A percentile compares a stretch with the other conserved stretches of the same genome.
These are phyloP conservation scores for Coemansia sp. DNA, from an alignment of 192 early-diverging fungal species.

Conservation along the genomic window DNA sequence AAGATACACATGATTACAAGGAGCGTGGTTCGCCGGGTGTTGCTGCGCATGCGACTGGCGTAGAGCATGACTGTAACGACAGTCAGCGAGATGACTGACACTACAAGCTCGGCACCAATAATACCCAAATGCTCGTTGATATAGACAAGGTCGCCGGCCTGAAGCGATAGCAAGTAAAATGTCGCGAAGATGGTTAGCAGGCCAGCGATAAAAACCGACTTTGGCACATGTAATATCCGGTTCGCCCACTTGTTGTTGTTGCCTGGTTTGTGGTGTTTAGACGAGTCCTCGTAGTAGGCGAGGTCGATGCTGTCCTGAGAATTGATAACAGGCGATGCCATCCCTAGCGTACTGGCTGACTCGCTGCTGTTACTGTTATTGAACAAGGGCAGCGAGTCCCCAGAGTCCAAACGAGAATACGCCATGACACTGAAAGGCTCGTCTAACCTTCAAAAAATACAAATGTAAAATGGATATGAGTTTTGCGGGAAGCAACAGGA, in stretches of 20 bases:
- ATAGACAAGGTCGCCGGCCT: conserved; percentile 56
- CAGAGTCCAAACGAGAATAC: too few species aligned
- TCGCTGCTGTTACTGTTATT: too few species aligned
- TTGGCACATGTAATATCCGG: conserved; percentile 7
- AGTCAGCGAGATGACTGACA: conserved; percentile 54
- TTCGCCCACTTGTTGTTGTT: neutral
- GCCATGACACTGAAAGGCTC: too few species aligned
- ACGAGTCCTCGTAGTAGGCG: too few species aligned
- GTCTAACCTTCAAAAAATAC: too few species aligned
- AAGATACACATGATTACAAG: conserved; percentile 14
- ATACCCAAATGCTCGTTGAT: conserved; percentile 56
- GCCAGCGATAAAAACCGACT: neutral
- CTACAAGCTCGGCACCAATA: conserved; percentile 50
- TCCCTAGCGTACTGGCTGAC: too few species aligned
- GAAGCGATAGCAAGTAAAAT: conserved; percentile 29
- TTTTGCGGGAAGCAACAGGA: too few species aligned
- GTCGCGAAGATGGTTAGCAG: conserved; percentile 6
- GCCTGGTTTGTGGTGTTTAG: neutral
- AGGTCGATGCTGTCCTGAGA: too few species aligned
- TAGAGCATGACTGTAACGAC: conserved; percentile 47
- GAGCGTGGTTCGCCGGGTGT: conserved; percentile 25
- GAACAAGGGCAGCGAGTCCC: too few species aligned
- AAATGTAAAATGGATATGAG: too few species aligned
- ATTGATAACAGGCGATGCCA: too few species aligned
- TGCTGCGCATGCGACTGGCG: conserved; percentile 35